These are phyloP conservation scores for Ailanthus altissimus DNA, from an alignment of 345 rosid species.

Conservation along the genomic window DNA sequence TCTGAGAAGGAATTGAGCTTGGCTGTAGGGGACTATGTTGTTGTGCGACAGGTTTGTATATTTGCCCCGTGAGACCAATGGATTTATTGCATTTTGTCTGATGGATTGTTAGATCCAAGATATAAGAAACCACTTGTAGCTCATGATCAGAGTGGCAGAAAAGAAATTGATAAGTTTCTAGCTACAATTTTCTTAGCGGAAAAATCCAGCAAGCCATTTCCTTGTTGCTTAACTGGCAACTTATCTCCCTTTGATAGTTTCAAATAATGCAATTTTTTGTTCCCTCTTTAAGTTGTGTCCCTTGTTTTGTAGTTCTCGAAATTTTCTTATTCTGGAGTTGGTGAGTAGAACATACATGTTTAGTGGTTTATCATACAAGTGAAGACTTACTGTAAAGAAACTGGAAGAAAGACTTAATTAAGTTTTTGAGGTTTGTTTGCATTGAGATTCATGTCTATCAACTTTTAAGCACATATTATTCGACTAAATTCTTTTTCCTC, in stretches of 20 bases:
- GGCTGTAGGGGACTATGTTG: conserved; percentile 78
- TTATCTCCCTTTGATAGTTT: conserved; percentile 5
- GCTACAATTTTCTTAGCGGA: neutral
- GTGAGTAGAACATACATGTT: neutral
- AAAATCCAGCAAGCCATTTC: neutral
- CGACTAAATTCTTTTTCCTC: neutral
- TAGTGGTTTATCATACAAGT: neutral
- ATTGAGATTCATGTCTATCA: neutral
- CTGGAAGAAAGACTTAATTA: neutral
- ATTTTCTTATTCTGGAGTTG: neutral
- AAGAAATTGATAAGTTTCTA: neutral
- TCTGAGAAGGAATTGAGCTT: conserved; percentile 92
- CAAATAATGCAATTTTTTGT: neutral
- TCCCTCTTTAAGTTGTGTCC: neutral
- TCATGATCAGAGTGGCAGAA: neutral
- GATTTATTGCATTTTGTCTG: conserved; percentile 10
- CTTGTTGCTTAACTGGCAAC: conserved; percentile 7
- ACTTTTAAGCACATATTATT: neutral
- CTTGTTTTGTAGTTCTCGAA: neutral
- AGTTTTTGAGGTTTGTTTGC: neutral
- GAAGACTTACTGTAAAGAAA: neutral
- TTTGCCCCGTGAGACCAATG: conserved; percentile 11
- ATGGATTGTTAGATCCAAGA: conserved; percentile 9
- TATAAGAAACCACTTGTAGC: neutral
- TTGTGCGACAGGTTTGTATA: conserved; percentile 75